Base-by-base conservation (phyloP, 1,284 basidiomycete species). In the Coriolopsis trogii region DNA sequence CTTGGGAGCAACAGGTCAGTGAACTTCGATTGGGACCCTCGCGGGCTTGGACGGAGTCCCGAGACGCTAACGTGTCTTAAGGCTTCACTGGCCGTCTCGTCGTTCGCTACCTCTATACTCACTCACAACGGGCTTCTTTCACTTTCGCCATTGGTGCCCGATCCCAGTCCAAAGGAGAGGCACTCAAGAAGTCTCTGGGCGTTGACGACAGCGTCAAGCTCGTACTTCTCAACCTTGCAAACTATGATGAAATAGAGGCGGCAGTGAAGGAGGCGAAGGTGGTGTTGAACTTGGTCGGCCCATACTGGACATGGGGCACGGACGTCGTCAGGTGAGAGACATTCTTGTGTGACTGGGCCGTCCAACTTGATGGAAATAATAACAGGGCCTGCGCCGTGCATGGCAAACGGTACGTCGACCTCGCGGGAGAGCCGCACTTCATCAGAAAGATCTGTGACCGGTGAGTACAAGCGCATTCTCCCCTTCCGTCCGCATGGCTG, bases 11-110 rank as follows among this genome's bases (percentile, higher is more conserved):
- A 88, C 85, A 39, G 78, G 75, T 73, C 43, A 53, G 59, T 46
- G 43, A 49, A n/a, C n/a, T n/a, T n/a, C n/a, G n/a, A n/a, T n/a
- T n/a, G n/a, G n/a, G n/a, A n/a, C n/a, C n/a, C n/a, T n/a, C n/a
- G n/a, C n/a, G n/a, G n/a, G n/a, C n/a, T n/a, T n/a, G n/a, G n/a
- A n/a, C n/a, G n/a, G n/a, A n/a, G n/a, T n/a, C n/a, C n/a, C n/a
- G n/a, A n/a, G n/a, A n/a, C n/a, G n/a, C n/a, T n/a, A n/a, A n/a
- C n/a, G n/a, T 49, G 28, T 25, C 56, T 33, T 49, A 73, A n/a
- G 87, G 87, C 28, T 87, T 80, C 66, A 86, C 85, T 2, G 88
- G 88, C 3, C 75, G 78, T 21, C 77, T 88, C 51, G 80, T 84
- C 36, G 75, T 78, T 3, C 74, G 77, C 26, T 87, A 89, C 65